Percentiles rank a stretch among this genome's conserved stretches.
Evolutionary conservation across 495 filamentous ascomycete species (phyloP).

Genomic region (Xylaria curta): DNA sequence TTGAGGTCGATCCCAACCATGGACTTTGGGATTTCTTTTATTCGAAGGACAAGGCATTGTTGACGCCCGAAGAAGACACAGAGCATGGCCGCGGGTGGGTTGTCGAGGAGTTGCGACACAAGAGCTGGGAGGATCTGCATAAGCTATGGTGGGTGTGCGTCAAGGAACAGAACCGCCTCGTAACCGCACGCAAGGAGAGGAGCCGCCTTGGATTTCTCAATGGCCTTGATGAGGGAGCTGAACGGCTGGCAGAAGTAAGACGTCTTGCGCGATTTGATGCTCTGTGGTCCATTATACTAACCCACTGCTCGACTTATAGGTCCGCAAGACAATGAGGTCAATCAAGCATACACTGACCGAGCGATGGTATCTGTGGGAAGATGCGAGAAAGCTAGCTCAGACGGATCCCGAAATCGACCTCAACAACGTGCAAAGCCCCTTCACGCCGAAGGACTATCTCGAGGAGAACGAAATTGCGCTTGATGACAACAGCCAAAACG

Average conservation of each 20-base stretch:
- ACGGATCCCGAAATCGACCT: slow-evolving; percentile 70
- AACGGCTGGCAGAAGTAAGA: slow-evolving; percentile 69
- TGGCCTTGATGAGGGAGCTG: slow-evolving; percentile 67
- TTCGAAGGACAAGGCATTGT: slow-evolving; percentile 64
- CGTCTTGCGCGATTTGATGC: background rate
- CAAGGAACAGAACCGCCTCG: slow-evolving; percentile 89
- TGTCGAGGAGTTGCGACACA: slow-evolving; percentile 83
- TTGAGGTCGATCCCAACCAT: slow-evolving; percentile 73
- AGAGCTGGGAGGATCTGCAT: slow-evolving; percentile 94
- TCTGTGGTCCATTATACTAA: background rate
- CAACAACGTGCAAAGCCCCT: slow-evolving; percentile 53
- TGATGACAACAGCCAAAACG: slow-evolving; percentile 10
- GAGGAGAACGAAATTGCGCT: slow-evolving; percentile 37
- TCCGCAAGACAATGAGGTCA: slow-evolving; percentile 71
- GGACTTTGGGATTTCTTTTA: slow-evolving; percentile 96
- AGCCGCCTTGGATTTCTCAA: slow-evolving; percentile 67
- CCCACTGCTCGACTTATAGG: slow-evolving; percentile 49
- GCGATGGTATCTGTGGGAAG: slow-evolving; percentile 87
- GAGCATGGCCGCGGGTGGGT: slow-evolving; percentile 83
- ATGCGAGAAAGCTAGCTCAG: slow-evolving; percentile 74
- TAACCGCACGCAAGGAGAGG: slow-evolving; percentile 75
- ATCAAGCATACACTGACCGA: slow-evolving; percentile 89
- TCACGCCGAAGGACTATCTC: slow-evolving; percentile 50
- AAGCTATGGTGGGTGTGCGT: slow-evolving; percentile 92
- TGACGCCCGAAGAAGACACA: slow-evolving; percentile 68